These are phyloP conservation scores for Saccharomycopsis sp. DNA, from an alignment of 805 yeast species.

Conservation along the genomic window DNA sequence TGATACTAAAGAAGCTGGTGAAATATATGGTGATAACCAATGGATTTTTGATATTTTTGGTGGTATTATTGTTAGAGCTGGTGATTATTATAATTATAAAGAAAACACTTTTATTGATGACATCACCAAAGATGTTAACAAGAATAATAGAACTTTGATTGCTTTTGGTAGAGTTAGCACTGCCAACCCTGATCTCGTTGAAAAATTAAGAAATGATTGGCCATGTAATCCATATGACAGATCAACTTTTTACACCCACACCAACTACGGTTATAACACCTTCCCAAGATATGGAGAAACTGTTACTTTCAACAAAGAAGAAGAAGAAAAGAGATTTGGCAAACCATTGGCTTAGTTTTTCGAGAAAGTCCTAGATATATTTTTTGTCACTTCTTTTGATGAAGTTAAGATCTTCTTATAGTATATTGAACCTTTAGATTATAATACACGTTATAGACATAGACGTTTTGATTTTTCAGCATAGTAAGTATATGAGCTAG, in stretches of 20 bases:
- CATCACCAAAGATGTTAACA: slow-evolving; percentile 25
- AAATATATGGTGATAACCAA: slow-evolving; percentile 24
- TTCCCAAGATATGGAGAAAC: slow-evolving; percentile 21
- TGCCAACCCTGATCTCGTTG: slow-evolving; percentile 32
- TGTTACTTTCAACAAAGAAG: neutral
- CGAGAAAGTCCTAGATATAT: no score
- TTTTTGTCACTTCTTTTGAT: no score
- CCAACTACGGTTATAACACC: slow-evolving; percentile 27
- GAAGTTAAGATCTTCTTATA: no score
- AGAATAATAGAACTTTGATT: slow-evolving; percentile 34
- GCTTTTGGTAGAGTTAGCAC: slow-evolving; percentile 29
- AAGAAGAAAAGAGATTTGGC: neutral
- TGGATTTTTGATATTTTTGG: slow-evolving; percentile 33
- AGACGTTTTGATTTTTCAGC: no score
- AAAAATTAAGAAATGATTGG: slow-evolving; percentile 26
- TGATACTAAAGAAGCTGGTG: slow-evolving; percentile 22
- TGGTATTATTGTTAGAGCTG: slow-evolving; percentile 34
- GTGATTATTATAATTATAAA: slow-evolving; percentile 22
- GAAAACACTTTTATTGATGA: slow-evolving; percentile 21
- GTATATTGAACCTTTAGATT: no score
- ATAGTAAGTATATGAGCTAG: no score
- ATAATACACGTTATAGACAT: no score
- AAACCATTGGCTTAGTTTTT: neutral
- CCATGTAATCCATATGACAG: slow-evolving; percentile 31
- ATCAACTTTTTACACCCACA: slow-evolving; percentile 28